Evolutionary conservation across 306 rosid species (phyloP).

Genomic region (Glycine latifolia): DNA sequence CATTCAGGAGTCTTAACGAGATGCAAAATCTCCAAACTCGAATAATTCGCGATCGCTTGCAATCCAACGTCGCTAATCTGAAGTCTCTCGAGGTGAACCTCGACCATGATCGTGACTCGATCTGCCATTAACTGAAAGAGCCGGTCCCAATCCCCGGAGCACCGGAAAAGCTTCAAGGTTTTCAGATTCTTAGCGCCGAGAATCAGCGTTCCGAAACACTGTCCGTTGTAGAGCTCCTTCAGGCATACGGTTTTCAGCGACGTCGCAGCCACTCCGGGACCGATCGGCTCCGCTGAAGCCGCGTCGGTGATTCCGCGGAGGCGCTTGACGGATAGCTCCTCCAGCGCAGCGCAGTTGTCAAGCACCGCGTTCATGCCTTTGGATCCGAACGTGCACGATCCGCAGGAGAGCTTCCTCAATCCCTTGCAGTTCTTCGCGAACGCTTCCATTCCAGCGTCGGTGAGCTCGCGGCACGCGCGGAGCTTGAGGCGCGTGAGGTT

Average conservation of each 20-base stretch:
- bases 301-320: slow-evolving; percentile 81
- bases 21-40: slow-evolving; percentile 85
- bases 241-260: slow-evolving; percentile 77
- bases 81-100: slow-evolving; percentile 88
- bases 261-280: slow-evolving; percentile 74
- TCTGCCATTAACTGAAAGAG: slow-evolving; percentile 65
- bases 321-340: slow-evolving; percentile 94
- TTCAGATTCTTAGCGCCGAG: slow-evolving; percentile 78
- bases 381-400: slow-evolving; percentile 90
- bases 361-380: slow-evolving; percentile 94
- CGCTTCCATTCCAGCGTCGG: slow-evolving; percentile 79
- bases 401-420: slow-evolving; percentile 95
- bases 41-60: slow-evolving; percentile 73
- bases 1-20: slow-evolving; percentile 95
- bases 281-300: slow-evolving; percentile 71
- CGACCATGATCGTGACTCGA: slow-evolving; percentile 59
- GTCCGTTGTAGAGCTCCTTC: slow-evolving; percentile 91
- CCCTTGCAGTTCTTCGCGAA: slow-evolving; percentile 87
- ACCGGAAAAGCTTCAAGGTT: slow-evolving; percentile 86
- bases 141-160: slow-evolving; percentile 96
- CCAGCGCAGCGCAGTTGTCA: slow-evolving; percentile 70
- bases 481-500: slow-evolving; percentile 94
- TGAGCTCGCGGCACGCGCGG: slow-evolving; percentile 85
- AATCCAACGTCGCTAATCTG: slow-evolving; percentile 85
- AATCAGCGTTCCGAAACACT: slow-evolving; percentile 85